phyloP scores from a whole-genome alignment of 805 yeast species.

The Metschnikowia henanensis region DNA sequence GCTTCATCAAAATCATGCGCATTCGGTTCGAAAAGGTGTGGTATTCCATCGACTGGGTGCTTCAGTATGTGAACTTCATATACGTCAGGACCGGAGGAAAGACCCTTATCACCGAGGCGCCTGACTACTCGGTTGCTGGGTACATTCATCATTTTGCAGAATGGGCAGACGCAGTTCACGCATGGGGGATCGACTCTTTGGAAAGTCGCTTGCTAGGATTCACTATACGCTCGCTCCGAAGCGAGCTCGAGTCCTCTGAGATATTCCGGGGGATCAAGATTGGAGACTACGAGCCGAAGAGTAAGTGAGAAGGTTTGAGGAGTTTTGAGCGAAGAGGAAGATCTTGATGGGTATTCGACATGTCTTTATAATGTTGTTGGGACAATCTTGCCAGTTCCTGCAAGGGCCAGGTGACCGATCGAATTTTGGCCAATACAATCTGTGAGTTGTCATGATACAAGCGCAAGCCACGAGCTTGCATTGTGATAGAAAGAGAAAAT shows the following conservation, averaged over 20 bases:
- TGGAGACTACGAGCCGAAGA: neutral
- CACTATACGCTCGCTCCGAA: constrained; percentile 5
- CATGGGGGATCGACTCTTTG: constrained; percentile 7
- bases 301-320: too few species aligned
- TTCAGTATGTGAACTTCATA: constrained; percentile 8
- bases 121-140: constrained; percentile 5
- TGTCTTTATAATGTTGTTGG: too few species aligned
- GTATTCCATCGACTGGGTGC: constrained; percentile 11
- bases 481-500: too few species aligned
- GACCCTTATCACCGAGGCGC: neutral
- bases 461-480: too few species aligned
- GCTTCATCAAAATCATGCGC: constrained; percentile 8
- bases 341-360: too few species aligned
- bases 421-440: too few species aligned
- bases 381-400: too few species aligned
- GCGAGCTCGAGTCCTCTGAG: constrained; percentile 9
- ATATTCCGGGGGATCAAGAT: constrained; percentile 1
- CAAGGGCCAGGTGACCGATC: too few species aligned
- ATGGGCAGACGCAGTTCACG: constrained; percentile 7
- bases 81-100: constrained; percentile 1
- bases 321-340: too few species aligned
- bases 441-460: too few species aligned
- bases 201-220: constrained; percentile 4
- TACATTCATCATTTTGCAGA: constrained; percentile 6
- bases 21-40: constrained; percentile 9